These are phyloP conservation scores for Phaseolus lunatus DNA, from an alignment of 306 rosid species.

Conservation along the genomic window DNA sequence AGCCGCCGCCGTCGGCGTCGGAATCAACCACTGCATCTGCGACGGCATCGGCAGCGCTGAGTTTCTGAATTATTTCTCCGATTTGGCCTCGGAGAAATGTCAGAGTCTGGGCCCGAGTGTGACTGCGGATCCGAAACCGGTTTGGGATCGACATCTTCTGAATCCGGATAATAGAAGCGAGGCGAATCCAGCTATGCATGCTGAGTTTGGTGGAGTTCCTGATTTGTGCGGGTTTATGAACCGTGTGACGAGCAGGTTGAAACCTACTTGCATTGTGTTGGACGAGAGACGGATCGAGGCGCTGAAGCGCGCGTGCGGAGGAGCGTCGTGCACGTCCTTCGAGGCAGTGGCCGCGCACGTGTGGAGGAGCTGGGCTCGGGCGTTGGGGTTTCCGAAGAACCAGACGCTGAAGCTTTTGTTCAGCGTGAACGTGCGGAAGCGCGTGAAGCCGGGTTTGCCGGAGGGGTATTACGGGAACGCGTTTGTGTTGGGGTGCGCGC, in stretches of 20 bases:
- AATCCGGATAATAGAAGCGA: neutral
- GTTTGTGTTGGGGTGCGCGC: conserved; percentile 80
- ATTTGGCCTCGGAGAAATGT: conserved; percentile 52
- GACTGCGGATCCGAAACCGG: conserved; percentile 38
- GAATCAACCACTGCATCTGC: conserved; percentile 76
- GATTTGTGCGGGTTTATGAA: conserved; percentile 74
- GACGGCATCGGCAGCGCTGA: conserved; percentile 87
- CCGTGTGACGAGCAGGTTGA: conserved; percentile 58
- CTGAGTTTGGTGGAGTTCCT: conserved; percentile 66
- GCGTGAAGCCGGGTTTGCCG: conserved; percentile 76
- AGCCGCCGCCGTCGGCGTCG: conserved; percentile 70
- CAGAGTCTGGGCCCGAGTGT: neutral
- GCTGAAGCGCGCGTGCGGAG: conserved; percentile 56
- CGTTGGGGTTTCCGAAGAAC: conserved; percentile 68
- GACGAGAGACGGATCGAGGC: conserved; percentile 46
- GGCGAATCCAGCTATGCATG: conserved; percentile 19
- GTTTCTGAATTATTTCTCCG: conserved; percentile 70
- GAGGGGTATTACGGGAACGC: conserved; percentile 89
- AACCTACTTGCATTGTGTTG: conserved; percentile 65
- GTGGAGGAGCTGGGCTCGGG: conserved; percentile 93
- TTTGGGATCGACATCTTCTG: conserved; percentile 84
- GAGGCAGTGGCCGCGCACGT: conserved; percentile 85
- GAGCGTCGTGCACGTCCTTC: conserved; percentile 59
- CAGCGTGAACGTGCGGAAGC: conserved; percentile 75
- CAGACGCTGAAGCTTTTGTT: conserved; percentile 72